phyloP scores from a whole-genome alignment of 345 rosid species.

The Iberis pinnata region DNA sequence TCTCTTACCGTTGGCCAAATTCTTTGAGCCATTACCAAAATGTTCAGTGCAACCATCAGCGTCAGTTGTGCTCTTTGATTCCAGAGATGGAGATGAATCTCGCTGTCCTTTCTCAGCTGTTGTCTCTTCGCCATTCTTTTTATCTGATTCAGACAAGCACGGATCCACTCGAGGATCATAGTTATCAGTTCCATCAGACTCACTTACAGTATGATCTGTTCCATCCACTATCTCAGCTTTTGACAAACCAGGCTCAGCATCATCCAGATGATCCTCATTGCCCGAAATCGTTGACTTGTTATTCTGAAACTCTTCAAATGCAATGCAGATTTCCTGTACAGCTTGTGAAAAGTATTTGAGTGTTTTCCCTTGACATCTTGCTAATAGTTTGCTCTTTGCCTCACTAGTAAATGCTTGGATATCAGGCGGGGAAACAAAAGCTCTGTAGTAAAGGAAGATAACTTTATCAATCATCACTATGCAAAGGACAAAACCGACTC shows the following conservation, averaged over 20 bases:
- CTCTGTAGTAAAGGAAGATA: constrained; percentile 46
- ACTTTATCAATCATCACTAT: constrained; percentile 7
- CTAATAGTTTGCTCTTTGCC: constrained; percentile 52
- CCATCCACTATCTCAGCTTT: constrained; percentile 39
- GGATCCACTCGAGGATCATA: constrained; percentile 34
- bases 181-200: constrained; percentile 32
- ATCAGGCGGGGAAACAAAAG: constrained; percentile 73
- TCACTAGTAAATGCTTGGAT: constrained; percentile 77
- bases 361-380: constrained; percentile 65
- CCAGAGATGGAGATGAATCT: constrained; percentile 33
- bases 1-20: constrained; percentile 37
- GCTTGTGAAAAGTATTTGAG: constrained; percentile 70
- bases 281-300: constrained; percentile 38
- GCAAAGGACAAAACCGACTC: background rate
- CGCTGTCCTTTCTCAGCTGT: constrained; percentile 37
- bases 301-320: constrained; percentile 61
- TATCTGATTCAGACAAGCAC: constrained; percentile 35
- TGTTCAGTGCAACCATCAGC: constrained; percentile 29
- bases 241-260: constrained; percentile 38
- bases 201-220: constrained; percentile 30
- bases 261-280: constrained; percentile 40
- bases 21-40: constrained; percentile 33
- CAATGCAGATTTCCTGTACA: constrained; percentile 71
- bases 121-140: constrained; percentile 38
- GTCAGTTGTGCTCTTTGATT: constrained; percentile 35